Evolutionary conservation across 805 yeast genomes (phyloP).

Genomic region (Yamadazyma insecticola): DNA sequence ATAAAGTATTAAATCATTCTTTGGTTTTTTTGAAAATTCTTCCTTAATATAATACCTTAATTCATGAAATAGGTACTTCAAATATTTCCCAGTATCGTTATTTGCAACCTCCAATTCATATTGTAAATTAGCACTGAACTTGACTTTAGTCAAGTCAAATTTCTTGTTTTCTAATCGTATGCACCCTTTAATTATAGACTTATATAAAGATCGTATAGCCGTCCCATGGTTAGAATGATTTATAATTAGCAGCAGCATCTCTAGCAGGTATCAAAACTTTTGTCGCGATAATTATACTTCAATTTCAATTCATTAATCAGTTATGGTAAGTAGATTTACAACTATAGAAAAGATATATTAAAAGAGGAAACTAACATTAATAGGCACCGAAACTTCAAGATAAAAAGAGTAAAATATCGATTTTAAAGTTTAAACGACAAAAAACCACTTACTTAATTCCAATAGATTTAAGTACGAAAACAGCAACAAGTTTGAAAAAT

Average conservation of each 20-base stretch:
- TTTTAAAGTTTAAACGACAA: constrained; percentile 32
- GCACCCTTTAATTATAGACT: constrained; percentile 6
- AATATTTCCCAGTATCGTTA: constrained; percentile 4
- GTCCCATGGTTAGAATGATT: constrained; percentile 4
- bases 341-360: background rate
- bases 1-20: no score
- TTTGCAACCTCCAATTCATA: constrained; percentile 5
- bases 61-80: no score
- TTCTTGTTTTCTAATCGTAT: constrained; percentile 1
- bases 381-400: constrained; percentile 2
- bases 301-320: background rate
- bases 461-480: constrained; percentile 13
- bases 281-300: background rate
- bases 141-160: no score
- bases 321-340: constrained; percentile 3
- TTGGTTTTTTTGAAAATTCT: no score
- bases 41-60: no score
- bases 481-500: constrained; percentile 11
- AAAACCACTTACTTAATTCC: constrained; percentile 28
- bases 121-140: background rate
- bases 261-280: constrained; percentile 2
- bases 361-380: constrained; percentile 1
- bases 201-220: constrained; percentile 11
- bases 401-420: constrained; percentile 11
- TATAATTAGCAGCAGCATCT: no score